Percentiles rank a stretch among this genome's conserved stretches.
Conservation (phyloP, 169 alveolate species). For the Theileria sp. region DNA sequence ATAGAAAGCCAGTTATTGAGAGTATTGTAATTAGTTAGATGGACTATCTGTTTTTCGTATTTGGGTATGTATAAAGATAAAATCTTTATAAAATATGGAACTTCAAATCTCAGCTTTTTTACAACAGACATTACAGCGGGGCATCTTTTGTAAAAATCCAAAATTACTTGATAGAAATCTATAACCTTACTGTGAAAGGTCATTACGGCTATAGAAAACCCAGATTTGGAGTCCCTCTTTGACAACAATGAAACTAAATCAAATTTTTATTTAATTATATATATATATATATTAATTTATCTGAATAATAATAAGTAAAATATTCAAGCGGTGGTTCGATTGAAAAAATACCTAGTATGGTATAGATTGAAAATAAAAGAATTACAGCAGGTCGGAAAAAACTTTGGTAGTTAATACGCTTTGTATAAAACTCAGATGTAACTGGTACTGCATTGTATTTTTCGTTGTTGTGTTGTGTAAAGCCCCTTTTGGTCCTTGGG, state of each 20-base stretch:
- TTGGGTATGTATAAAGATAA: constrained; percentile 16
- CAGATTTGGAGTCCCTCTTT: background rate
- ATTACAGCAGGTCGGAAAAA: background rate
- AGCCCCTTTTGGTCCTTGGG: background rate
- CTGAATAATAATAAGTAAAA: background rate
- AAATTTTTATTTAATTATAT: background rate
- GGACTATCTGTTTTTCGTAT: background rate
- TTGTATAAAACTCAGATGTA: constrained; percentile 9
- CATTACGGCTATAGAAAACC: background rate
- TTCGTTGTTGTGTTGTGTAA: background rate
- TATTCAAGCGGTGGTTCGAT: background rate
- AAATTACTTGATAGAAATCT: constrained; percentile 6
- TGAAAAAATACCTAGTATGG: constrained; percentile 6
- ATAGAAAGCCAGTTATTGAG: constrained; percentile 24
- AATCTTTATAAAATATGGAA: background rate
- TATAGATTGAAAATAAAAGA: background rate
- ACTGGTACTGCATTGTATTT: background rate
- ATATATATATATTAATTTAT: background rate
- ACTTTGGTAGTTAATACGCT: background rate
- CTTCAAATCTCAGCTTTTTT: constrained; percentile 8
- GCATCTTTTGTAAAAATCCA: constrained; percentile 4
- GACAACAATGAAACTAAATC: constrained; percentile 13
- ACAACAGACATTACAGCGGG: constrained; percentile 12
- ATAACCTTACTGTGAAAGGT: background rate
- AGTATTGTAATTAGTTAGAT: constrained; percentile 30